Base-by-base conservation (phyloP, 768 basidiomycete genomes). In the Crucibulum laeve region DNA sequence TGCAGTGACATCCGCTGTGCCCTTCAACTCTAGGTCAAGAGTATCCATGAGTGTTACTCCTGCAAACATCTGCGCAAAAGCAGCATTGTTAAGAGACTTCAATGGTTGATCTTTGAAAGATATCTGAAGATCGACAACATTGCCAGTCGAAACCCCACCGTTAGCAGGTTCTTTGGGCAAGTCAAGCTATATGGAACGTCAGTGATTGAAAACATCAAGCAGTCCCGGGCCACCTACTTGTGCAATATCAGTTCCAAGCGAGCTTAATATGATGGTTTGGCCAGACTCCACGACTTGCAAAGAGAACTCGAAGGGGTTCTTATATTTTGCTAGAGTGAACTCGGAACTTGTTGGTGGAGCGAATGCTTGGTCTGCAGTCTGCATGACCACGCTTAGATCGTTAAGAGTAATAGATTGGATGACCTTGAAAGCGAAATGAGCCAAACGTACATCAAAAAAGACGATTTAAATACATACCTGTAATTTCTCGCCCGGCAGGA, bases 241-340 rank as follows among this genome's bases (percentile, higher is more conserved):
- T 22, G 82, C 82, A 26, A 77, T 68, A 44, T 79, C 62, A 21
- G 65, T 56, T 4, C 80, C 79, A 17, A 65, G 64, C 4, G 62
- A 61, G 14, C 62, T 65, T 36, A 88, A 59, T 37, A 68, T 67
- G 49, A 87, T 74, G 18, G 73, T 70, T 53, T 85, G 70, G 1
- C 71, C 69, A 2, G 78, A 65, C 49, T 75, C 68, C 8, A 79
- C 58, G 18, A 84, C 80, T 53, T 86, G 82, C 42, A 87, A 57
- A 8, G 80, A 76, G 62, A 88, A 88, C 3, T 85, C 85, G 56
- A 87, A 87, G 1, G 86, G 85, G 60, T 87, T 88, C 59, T 75
- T 77, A 58, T 83, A 84, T 49, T 69, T 62, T 13, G 79, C 81
- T 3, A 79, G 42, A 0, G 79, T 80, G 40, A 67, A 60, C 30